Evolutionary conservation across 2,329 filamentous ascomycete species (phyloP), one percentile per base, ranked within the genome.

Genomic region (Ceratocystis cubensis): DNA sequence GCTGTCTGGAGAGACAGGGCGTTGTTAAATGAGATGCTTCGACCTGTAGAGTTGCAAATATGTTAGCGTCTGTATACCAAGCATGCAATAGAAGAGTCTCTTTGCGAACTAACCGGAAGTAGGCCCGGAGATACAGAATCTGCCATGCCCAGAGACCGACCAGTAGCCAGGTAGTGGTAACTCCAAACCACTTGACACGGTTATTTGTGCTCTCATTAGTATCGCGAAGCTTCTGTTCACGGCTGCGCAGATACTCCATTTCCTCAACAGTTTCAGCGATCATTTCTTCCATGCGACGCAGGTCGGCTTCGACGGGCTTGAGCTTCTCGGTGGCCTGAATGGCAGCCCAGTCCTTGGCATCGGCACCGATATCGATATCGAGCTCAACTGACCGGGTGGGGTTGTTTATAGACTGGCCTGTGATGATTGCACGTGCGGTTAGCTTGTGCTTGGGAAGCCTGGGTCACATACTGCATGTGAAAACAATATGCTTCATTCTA

Each of bases 161-260:
- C 72, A 99, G 80, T 81, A 96, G 87, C 69, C 91, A 88, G 79
- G 96, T 97, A 33, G 93, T 97, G 70, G 87, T 85, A 75, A 96
- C 86, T 62, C 93, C 93, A 78, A 99, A 99, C 91, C 91, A 97
- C 82, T 97, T 99, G 73, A 99, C 94, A 68, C 94, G 85, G 78
- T 89, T 94, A 79, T 99, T 99, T 71, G 94, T 99, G 82, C 93
- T 97, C 87, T 99, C 94, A 78, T 99, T 99, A 72, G 94, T 99
- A 79, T 99, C 93, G 75, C 94, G 84, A 72, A 99, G 83, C 81
- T 91, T 96, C 84, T 96, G 91, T 82, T 99, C 94, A 72, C 94
- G 85, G 48, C 77, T 73, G 71, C 94, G 85, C 72, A 99, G 84
- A 79, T 97, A 99, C 70, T 97, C 93, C 93, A 99, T 96, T 82